Conservation (phyloP, 257 asterid species). For the Solanum habrochaites region DNA sequence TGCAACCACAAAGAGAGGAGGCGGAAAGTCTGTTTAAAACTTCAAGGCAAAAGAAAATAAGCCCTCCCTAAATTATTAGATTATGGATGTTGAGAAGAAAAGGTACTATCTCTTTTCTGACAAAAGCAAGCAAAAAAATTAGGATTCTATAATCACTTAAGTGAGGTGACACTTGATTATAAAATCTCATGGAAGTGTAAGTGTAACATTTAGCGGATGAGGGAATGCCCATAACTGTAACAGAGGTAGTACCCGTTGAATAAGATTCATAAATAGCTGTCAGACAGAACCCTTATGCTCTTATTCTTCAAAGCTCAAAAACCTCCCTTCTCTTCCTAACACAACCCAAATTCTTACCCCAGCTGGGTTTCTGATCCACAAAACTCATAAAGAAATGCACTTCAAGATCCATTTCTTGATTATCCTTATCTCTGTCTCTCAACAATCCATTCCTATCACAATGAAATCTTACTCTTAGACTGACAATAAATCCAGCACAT, state of each 20-base stretch:
- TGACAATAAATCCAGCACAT: not conserved
- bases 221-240: not conserved
- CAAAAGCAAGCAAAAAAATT: not conserved
- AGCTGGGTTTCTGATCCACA: not conserved
- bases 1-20: not conserved
- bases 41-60: not conserved
- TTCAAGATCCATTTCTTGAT: not conserved
- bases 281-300: not conserved
- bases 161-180: not conserved
- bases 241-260: not conserved
- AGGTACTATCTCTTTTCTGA: not conserved
- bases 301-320: not conserved
- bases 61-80: not conserved
- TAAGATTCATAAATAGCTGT: not conserved
- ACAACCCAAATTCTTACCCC: not conserved
- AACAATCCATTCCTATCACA: not conserved
- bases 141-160: not conserved
- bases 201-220: not conserved
- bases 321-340: not conserved
- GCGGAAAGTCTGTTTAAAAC: not conserved
- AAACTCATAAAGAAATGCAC: not conserved
- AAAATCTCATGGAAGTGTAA: not conserved
- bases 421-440: not conserved
- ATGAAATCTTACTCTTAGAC: not conserved
- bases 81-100: not conserved